Evolutionary conservation across 2,329 filamentous ascomycete genomes (phyloP).

Genomic region (Mycosphaerella arachidis): DNA sequence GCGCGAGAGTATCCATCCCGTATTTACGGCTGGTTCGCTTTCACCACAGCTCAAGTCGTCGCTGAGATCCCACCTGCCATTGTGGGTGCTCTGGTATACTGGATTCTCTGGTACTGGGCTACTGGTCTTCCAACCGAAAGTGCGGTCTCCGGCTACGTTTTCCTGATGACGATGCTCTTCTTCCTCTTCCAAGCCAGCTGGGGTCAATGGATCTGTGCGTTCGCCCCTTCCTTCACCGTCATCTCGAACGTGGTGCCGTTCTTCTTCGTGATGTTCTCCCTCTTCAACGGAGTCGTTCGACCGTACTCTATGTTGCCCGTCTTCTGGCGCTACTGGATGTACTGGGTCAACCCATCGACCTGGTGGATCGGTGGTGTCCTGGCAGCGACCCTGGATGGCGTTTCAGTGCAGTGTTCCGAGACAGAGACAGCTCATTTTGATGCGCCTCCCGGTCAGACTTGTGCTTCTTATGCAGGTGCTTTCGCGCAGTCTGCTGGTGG

Average conservation of each 20-base stretch:
- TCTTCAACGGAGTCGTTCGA: constrained; percentile 74
- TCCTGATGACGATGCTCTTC: constrained; percentile 73
- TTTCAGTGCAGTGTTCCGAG: constrained; percentile 42
- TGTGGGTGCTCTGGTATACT: constrained; percentile 63
- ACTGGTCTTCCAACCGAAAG: constrained; percentile 64
- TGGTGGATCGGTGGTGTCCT: constrained; percentile 71
- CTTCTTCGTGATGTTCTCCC: constrained; percentile 72
- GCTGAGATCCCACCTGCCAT: constrained; percentile 69
- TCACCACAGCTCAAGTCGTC: constrained; percentile 67
- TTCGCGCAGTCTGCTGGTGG: constrained; percentile 57
- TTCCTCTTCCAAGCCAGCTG: constrained; percentile 70
- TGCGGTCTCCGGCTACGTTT: constrained; percentile 66
- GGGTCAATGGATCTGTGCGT: constrained; percentile 83
- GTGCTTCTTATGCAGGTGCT: constrained; percentile 57
- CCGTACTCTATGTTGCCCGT: constrained; percentile 61
- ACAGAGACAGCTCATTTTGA: constrained; percentile 63
- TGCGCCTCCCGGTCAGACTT: constrained; percentile 61
- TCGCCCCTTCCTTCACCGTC: constrained; percentile 72
- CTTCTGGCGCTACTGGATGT: constrained; percentile 71
- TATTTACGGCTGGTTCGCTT: constrained; percentile 75
- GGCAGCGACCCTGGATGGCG: constrained; percentile 54
- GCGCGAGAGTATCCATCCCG: constrained; percentile 67
- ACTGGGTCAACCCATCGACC: constrained; percentile 64
- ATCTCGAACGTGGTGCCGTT: constrained; percentile 73
- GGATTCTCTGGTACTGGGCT: constrained; percentile 71